Conservation (phyloP, 345 rosid genomes). For the Excoecaria agallocha region DNA sequence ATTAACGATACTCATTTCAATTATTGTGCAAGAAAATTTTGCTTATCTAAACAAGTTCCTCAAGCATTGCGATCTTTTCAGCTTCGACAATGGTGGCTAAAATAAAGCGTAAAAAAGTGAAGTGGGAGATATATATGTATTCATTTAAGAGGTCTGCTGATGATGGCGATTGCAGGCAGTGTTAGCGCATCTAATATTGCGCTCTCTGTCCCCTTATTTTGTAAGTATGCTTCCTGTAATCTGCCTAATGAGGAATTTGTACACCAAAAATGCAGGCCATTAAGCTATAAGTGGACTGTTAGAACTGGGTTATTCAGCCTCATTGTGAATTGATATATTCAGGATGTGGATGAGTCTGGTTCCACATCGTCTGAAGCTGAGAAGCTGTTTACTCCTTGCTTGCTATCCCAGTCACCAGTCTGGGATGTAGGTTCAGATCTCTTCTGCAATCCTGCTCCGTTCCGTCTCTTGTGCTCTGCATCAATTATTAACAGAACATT, state of each 20-base stretch:
- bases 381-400: conserved; percentile 35
- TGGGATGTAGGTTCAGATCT: conserved; percentile 29
- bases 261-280: conserved; percentile 27
- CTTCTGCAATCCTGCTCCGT: conserved; percentile 42
- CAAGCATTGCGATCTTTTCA: not conserved
- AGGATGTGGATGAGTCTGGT: conserved; percentile 48
- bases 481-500: not conserved
- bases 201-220: conserved; percentile 22
- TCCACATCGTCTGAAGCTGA: conserved; percentile 51
- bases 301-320: conserved; percentile 24
- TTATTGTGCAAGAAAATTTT: not conserved
- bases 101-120: not conserved
- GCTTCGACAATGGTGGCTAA: conserved; percentile 10
- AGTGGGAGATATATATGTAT: not conserved
- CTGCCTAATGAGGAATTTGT: conserved; percentile 38
- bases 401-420: conserved; percentile 44
- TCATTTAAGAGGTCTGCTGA: conserved; percentile 4
- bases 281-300: conserved; percentile 20
- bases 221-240: conserved; percentile 14
- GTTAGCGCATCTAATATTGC: conserved; percentile 15
- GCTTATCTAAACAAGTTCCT: not conserved
- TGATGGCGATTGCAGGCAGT: conserved; percentile 5
- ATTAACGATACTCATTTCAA: not conserved
- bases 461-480: conserved; percentile 74
- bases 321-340: conserved; percentile 9